These are phyloP conservation scores for Balamuthia mandrillaris DNA, from an alignment of 208 protist species.

Conservation along the genomic window DNA sequence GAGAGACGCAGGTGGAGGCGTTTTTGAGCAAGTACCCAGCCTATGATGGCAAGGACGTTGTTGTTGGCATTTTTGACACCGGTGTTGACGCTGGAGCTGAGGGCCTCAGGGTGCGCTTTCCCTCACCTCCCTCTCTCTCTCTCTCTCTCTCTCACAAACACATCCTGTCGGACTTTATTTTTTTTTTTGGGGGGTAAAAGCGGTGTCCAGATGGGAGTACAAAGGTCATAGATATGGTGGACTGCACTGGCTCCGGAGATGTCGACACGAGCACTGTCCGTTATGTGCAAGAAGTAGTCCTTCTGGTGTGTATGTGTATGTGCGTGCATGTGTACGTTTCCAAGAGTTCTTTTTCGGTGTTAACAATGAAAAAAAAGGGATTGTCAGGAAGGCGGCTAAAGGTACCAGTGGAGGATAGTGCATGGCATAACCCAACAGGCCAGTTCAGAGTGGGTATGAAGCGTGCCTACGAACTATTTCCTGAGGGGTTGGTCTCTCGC, in stretches of 20 bases:
- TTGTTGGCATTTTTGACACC: conserved; percentile 61
- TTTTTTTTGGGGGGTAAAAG: too few species aligned
- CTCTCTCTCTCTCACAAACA: too few species aligned
- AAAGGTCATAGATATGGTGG: conserved; percentile 66
- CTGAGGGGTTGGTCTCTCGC: conserved; percentile 1
- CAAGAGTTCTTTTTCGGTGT: too few species aligned
- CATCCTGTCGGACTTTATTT: too few species aligned
- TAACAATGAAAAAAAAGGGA: too few species aligned
- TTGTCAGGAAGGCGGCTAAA: too few species aligned
- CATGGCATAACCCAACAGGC: too few species aligned
- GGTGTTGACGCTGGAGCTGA: conserved; percentile 61
- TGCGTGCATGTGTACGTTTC: too few species aligned
- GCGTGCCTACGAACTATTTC: conserved; percentile 40
- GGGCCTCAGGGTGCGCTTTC: conserved; percentile 48
- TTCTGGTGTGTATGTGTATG: too few species aligned
- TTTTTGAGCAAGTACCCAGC: conserved; percentile 46
- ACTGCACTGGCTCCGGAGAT: conserved; percentile 61
- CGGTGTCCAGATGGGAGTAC: conserved; percentile 57
- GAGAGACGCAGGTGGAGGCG: conserved; percentile 40
- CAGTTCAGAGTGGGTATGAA: conserved; percentile 47
- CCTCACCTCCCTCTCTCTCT: too few species aligned
- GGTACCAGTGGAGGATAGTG: too few species aligned
- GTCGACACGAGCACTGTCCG: conserved; percentile 52
- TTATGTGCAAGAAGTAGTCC: too few species aligned
- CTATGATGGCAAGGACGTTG: conserved; percentile 54